These are phyloP conservation scores for Pueraria montana DNA, from an alignment of 306 rosid genomes.

Conservation along the genomic window DNA sequence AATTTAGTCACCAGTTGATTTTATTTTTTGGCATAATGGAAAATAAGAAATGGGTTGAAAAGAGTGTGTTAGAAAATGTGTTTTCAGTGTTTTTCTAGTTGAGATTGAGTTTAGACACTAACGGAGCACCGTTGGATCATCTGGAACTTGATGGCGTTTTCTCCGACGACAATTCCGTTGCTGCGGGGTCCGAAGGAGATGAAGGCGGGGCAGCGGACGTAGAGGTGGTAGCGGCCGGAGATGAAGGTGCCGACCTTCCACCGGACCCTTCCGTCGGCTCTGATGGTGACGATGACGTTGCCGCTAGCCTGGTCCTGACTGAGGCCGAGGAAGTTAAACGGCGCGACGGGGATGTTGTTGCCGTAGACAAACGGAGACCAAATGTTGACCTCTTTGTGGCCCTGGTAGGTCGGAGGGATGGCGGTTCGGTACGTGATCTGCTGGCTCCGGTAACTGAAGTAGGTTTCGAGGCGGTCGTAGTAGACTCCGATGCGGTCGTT, in stretches of 20 bases:
- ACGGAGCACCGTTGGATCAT: conserved; percentile 74
- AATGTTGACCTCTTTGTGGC: conserved; percentile 77
- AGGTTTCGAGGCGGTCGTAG: conserved; percentile 86
- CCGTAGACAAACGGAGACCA: conserved; percentile 97
- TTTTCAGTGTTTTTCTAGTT: neutral
- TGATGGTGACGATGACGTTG: conserved; percentile 55
- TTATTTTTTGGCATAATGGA: too few species aligned
- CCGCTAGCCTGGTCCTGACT: conserved; percentile 65
- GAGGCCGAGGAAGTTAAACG: conserved; percentile 60
- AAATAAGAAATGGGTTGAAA: neutral
- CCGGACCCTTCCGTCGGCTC: conserved; percentile 78
- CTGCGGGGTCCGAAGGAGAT: conserved; percentile 56
- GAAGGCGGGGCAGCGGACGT: conserved; percentile 77
- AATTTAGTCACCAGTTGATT: neutral
- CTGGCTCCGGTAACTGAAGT: conserved; percentile 70
- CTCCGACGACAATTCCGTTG: conserved; percentile 54
- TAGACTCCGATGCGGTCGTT: conserved; percentile 84
- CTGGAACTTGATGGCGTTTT: conserved; percentile 81
- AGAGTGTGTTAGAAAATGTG: neutral
- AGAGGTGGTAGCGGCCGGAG: conserved; percentile 70
- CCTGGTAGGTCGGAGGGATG: conserved; percentile 83
- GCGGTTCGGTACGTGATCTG: conserved; percentile 76
- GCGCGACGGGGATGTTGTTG: conserved; percentile 76
- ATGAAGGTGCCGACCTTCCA: conserved; percentile 85
- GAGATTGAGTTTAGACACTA: conserved; percentile 57